These are phyloP conservation scores for Dalbergia cochinchinensis DNA, from an alignment of 306 rosid genomes.

Conservation along the genomic window DNA sequence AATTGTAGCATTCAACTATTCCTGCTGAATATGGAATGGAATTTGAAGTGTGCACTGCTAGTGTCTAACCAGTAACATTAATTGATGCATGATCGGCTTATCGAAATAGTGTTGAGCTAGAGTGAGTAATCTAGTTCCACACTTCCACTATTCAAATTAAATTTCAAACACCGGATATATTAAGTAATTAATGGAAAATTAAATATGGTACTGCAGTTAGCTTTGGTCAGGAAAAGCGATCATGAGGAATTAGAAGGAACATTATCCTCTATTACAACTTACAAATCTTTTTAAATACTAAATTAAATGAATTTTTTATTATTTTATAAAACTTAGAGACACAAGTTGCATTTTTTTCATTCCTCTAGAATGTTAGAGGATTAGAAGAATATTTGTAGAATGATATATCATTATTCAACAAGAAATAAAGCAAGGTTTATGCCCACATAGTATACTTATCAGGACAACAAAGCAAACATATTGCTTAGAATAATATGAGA, in stretches of 20 bases:
- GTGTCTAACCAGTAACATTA: background rate
- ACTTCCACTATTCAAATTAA: background rate
- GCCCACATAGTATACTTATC: background rate
- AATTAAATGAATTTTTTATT: no score
- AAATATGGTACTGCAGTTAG: background rate
- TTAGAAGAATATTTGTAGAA: no score
- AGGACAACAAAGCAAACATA: background rate
- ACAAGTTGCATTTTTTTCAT: no score
- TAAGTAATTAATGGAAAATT: conserved; percentile 6
- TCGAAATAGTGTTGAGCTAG: background rate
- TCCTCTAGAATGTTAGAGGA: no score
- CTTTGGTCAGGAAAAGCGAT: conserved; percentile 19
- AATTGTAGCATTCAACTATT: background rate
- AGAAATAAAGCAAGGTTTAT: background rate
- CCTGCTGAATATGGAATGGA: background rate
- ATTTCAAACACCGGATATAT: conserved; percentile 20
- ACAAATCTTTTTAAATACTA: no score
- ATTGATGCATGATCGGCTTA: background rate
- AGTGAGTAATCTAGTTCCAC: conserved; percentile 14
- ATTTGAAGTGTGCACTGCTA: background rate
- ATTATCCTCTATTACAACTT: no score
- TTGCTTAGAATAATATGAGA: conserved; percentile 2
- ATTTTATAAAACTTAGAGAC: no score
- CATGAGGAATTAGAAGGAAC: background rate
- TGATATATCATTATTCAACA: no score